Percentiles rank a stretch among this genome's conserved stretches.
phyloP scores from a whole-genome alignment of 2,329 filamentous ascomycete species.

The Gaeumannomyces sp. region DNA sequence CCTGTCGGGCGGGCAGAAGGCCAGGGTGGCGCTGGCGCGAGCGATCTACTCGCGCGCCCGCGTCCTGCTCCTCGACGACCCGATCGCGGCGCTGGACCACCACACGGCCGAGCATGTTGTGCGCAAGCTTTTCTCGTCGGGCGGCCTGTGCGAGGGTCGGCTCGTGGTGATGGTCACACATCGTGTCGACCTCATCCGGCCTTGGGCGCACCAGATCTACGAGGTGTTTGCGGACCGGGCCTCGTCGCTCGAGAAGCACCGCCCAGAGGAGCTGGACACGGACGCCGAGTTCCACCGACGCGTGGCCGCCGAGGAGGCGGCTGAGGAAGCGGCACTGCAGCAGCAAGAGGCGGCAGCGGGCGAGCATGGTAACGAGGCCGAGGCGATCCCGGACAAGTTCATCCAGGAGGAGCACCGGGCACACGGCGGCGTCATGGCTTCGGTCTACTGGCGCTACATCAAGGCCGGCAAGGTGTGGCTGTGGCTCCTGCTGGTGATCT shows the following conservation, averaged over 20 bases:
- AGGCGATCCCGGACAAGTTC: constrained; percentile 64
- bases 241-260: constrained; percentile 21
- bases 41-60: constrained; percentile 54
- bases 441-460: constrained; percentile 81
- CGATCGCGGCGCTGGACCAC: constrained; percentile 57
- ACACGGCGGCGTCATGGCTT: constrained; percentile 66
- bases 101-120: constrained; percentile 57
- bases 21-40: constrained; percentile 55
- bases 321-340: background rate
- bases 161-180: constrained; percentile 78
- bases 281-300: constrained; percentile 33
- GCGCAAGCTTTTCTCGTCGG: constrained; percentile 44
- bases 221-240: constrained; percentile 56
- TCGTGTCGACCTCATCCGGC: constrained; percentile 67
- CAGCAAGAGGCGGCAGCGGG: constrained; percentile 24
- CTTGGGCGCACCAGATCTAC: constrained; percentile 68
- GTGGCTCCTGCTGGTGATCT: constrained; percentile 61
- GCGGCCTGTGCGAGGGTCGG: constrained; percentile 42
- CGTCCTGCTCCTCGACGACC: constrained; percentile 56
- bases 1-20: constrained; percentile 57
- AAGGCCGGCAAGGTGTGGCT: constrained; percentile 69
- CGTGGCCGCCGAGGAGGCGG: constrained; percentile 22
- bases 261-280: constrained; percentile 27
- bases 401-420: constrained; percentile 71
- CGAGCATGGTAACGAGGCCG: constrained; percentile 35